Base-by-base conservation (phyloP, 345 rosid genomes). In the Zanthoxylum bungeanum region DNA sequence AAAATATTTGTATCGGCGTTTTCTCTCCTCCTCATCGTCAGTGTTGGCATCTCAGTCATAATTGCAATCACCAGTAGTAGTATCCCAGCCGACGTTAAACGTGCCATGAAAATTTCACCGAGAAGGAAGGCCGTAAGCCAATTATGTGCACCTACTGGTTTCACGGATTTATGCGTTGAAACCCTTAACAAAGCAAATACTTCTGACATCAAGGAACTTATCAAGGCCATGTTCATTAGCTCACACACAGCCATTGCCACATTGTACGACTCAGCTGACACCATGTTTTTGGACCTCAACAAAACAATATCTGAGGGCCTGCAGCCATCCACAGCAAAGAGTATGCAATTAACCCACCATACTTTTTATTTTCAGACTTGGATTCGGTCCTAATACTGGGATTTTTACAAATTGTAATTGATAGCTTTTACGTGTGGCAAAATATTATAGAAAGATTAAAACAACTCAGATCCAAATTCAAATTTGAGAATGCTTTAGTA, bases 151-250 rank as follows among this genome's bases (percentile, higher is more conserved):
- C 47, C 83, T 8, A 83, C 93, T 3, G 76, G 80, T 16, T 82
- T 82, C 82, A 71, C 85, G 75, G 86, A 82, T 25, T 78, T 79
- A 1, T 91, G 97, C 75, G 73, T 78, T 2, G 82, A 82, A 66
- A 79, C 82, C n/a, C 84, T 92, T 3, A 63, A 77, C 65, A 51
- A 75, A 1, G 84, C 75, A 12, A 76, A 77, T 9, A 78, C 85
- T 17, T 14, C 61, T 0, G 91, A 89, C 28, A 93, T 93, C 4
- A 87, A 82, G 71, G 87, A 86, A 25, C 83, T 75, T 63, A n/a
- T 85, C 24, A 79, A 80, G 58, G 88, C 85, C 11, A 77, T 87
- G 1, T 66, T 89, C 60, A 0, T 75, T 33, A 88, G 82, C 47
- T 76, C 89, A 6, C 64, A 74, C 31, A 79, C 84, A 0, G 78